These are phyloP conservation scores for Hygrophorus russula DNA, from an alignment of 768 basidiomycete genomes.

Conservation along the genomic window DNA sequence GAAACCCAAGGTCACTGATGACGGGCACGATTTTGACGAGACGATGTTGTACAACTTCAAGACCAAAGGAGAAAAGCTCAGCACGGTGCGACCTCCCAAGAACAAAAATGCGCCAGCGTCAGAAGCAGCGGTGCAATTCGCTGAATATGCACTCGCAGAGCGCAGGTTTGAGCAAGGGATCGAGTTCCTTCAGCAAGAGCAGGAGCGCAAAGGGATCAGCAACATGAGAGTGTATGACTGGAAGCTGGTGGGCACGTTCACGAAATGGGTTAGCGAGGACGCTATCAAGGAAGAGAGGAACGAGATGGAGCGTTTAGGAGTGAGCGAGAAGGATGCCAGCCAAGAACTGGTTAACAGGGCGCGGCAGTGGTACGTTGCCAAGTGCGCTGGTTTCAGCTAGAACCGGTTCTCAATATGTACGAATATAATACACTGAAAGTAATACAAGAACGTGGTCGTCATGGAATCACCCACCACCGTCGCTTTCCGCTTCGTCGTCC, in stretches of 20 bases:
- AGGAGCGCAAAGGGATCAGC: constrained; percentile 6
- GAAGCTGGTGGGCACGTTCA: constrained; percentile 11
- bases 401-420: no score
- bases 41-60: constrained; percentile 13
- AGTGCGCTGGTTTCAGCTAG: constrained; percentile 3
- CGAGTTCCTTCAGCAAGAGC: constrained; percentile 12
- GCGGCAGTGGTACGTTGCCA: constrained; percentile 8
- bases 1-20: not conserved
- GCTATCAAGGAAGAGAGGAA: constrained; percentile 12
- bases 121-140: constrained; percentile 5
- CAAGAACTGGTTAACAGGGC: constrained; percentile 8
- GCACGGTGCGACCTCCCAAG: constrained; percentile 7
- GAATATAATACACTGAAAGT: no score
- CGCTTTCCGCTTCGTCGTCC: constrained; percentile 15
- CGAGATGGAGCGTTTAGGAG: constrained; percentile 11
- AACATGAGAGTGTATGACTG: constrained; percentile 4
- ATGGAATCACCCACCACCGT: constrained; percentile 11
- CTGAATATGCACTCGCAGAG: constrained; percentile 10
- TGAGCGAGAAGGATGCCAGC: constrained; percentile 10
- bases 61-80: constrained; percentile 12
- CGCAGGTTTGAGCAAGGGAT: constrained; percentile 13
- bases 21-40: constrained; percentile 6
- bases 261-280: constrained; percentile 13
- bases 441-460: no score
- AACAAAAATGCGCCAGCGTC: not conserved